These are phyloP conservation scores for Pistacia atlantica DNA, from an alignment of 345 rosid species.

Conservation along the genomic window DNA sequence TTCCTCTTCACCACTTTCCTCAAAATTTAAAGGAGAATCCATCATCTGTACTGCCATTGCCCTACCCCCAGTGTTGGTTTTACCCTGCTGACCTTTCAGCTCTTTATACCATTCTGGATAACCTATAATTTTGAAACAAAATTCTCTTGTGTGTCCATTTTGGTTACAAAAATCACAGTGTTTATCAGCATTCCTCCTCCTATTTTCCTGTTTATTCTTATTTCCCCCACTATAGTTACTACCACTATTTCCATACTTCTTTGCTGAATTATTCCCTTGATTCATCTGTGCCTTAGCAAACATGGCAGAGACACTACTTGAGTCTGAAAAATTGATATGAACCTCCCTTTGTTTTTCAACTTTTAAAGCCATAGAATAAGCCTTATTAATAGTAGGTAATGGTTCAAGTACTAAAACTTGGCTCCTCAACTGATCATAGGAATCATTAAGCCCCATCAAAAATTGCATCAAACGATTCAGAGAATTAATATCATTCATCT, in stretches of 20 bases:
- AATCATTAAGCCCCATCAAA: background rate
- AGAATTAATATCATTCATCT: background rate
- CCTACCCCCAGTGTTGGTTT: no score
- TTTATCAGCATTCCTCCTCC: background rate
- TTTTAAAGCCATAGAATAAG: background rate
- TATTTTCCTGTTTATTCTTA: background rate
- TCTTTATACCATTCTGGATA: no score
- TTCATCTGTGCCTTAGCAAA: background rate
- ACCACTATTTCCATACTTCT: background rate
- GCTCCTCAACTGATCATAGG: background rate
- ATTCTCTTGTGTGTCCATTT: no score
- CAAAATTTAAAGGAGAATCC: no score
- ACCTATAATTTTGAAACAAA: no score
- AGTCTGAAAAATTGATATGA: background rate
- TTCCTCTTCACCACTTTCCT: no score
- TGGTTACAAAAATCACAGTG: no score
- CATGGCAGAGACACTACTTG: background rate
- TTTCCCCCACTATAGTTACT: background rate
- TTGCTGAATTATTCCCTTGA: background rate
- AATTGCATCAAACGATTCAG: background rate
- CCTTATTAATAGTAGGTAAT: background rate
- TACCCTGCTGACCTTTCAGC: no score
- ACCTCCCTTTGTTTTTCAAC: background rate
- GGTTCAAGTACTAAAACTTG: background rate
- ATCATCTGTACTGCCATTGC: no score